phyloP scores from a whole-genome alignment of 768 basidiomycete genomes.

The Pisolithus sp. region DNA sequence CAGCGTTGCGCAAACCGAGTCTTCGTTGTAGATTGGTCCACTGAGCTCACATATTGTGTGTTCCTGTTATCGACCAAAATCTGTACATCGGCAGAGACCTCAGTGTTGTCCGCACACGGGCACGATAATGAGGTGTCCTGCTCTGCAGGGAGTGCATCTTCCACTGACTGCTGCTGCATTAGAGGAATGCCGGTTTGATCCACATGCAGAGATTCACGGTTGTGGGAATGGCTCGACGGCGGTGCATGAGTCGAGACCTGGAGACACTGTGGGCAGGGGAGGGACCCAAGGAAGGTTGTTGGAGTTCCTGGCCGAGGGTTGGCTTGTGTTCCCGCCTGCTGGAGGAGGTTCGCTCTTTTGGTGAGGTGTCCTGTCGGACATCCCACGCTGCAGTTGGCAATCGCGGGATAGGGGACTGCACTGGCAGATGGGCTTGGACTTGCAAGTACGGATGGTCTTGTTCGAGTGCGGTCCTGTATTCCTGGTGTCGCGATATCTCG shows the following conservation, averaged over 20 bases:
- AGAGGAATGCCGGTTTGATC: not conserved
- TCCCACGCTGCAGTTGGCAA: conserved; percentile 1
- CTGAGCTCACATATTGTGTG: not conserved
- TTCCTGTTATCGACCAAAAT: not conserved
- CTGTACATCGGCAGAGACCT: not conserved
- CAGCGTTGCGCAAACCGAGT: not conserved
- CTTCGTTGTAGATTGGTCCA: not conserved
- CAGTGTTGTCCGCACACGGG: not conserved
- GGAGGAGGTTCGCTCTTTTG: not conserved
- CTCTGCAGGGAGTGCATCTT: too few species aligned
- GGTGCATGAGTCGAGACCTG: too few species aligned
- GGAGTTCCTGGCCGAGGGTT: too few species aligned
- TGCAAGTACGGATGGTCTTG: not conserved
- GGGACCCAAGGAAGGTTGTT: not conserved
- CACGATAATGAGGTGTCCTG: not conserved
- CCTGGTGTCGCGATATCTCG: conserved; percentile 5
- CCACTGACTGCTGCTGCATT: not conserved
- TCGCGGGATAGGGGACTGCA: conserved; percentile 4
- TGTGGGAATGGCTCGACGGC: too few species aligned
- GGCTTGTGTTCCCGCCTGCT: not conserved
- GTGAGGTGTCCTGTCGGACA: conserved; percentile 3
- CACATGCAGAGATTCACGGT: not conserved
- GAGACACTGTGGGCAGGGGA: not conserved
- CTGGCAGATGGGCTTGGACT: not conserved
- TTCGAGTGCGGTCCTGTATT: not conserved